Evolutionary conservation across 306 rosid genomes (phyloP).

Genomic region (Quercus aquifolioides): DNA sequence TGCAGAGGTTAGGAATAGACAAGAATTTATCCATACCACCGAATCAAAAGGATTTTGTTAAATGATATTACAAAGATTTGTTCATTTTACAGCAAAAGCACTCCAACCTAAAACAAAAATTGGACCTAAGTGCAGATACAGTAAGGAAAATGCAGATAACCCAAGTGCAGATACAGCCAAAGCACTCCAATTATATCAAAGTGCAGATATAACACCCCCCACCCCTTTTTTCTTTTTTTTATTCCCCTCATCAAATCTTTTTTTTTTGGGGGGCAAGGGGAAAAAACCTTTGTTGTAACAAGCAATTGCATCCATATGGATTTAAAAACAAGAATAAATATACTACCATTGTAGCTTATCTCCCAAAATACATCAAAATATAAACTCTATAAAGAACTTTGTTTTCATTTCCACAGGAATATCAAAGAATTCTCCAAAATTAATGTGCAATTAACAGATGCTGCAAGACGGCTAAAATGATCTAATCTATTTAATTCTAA

Average conservation of each 20-base stretch:
- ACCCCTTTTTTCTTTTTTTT: too few relatives aligned
- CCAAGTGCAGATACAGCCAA: too few relatives aligned
- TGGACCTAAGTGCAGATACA: too few relatives aligned
- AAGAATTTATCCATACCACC: background rate
- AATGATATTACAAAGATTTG: too few relatives aligned
- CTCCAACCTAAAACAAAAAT: too few relatives aligned
- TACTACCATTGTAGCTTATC: background rate
- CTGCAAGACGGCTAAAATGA: slow-evolving; percentile 17
- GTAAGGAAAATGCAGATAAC: too few relatives aligned
- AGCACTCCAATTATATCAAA: too few relatives aligned
- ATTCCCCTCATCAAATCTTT: too few relatives aligned
- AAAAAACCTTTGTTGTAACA: too few relatives aligned
- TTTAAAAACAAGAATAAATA: background rate
- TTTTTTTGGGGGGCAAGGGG: too few relatives aligned
- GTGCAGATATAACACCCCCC: too few relatives aligned
- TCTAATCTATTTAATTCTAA: slow-evolving; percentile 9
- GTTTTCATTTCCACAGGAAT: slow-evolving; percentile 27
- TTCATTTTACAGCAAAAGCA: too few relatives aligned
- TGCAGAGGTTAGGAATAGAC: background rate
- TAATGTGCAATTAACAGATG: slow-evolving; percentile 17
- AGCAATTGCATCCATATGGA: background rate
- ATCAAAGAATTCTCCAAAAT: slow-evolving; percentile 19
- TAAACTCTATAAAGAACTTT: background rate
- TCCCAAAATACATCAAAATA: background rate
- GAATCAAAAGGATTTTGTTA: background rate